A percentile compares a stretch with the other conserved stretches of the same genome.
Conservation (phyloP, 225 moss, liverwort and hornwort genomes). For the Pleurozium schreberi region DNA sequence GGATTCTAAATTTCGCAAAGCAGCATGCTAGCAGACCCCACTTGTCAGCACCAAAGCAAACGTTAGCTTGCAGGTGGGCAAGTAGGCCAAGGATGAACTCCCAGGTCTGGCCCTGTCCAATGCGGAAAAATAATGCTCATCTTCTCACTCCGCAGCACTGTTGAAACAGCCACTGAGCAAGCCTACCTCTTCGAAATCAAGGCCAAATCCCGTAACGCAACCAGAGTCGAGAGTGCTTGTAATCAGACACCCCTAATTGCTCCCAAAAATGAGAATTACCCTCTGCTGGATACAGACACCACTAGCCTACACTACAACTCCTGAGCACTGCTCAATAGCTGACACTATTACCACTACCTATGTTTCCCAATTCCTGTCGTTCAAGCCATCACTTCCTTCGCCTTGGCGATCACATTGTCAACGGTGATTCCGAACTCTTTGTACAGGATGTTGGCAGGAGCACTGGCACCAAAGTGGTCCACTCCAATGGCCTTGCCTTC, state of each 20-base stretch:
- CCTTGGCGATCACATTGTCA: conserved; percentile 67
- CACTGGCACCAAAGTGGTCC: conserved; percentile 83
- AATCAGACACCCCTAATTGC: neutral
- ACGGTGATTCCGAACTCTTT: conserved; percentile 62
- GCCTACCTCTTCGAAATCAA: neutral
- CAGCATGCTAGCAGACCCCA: neutral
- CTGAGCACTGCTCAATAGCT: neutral
- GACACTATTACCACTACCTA: neutral
- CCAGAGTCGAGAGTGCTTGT: neutral
- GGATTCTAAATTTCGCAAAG: neutral
- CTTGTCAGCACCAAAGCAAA: neutral
- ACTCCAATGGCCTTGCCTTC: conserved; percentile 52
- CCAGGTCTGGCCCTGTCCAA: neutral
- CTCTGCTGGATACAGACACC: conserved; percentile 1
- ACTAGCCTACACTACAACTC: neutral
- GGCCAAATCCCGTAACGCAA: neutral
- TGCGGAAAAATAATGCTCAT: neutral
- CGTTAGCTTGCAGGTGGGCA: neutral
- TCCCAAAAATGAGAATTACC: neutral
- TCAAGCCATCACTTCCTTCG: conserved; percentile 55
- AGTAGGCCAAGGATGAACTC: neutral
- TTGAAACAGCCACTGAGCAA: neutral
- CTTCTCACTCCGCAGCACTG: neutral
- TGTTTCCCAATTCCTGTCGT: neutral
- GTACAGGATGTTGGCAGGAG: conserved; percentile 53